phyloP scores from a whole-genome alignment of 176 grass and related monocot genomes.

The Musa beccarii region DNA sequence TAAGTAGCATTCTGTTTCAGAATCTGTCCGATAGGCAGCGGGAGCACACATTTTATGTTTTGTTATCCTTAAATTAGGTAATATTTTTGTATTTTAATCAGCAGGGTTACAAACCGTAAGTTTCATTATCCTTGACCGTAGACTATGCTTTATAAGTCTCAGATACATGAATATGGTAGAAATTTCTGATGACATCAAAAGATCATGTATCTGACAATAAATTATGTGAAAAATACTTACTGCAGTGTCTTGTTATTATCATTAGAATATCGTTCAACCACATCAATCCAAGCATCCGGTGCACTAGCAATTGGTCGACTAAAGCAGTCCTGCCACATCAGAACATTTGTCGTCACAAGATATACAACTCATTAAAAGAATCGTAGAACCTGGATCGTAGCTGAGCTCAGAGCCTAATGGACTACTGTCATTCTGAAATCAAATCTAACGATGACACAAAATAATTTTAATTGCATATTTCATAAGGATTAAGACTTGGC shows the following conservation, averaged over 20 bases:
- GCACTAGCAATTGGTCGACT: conserved; percentile 66
- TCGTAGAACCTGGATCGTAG: not conserved
- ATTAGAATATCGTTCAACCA: conserved; percentile 62
- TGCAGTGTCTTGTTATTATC: conserved; percentile 69
- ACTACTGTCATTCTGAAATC: not conserved
- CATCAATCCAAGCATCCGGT: conserved; percentile 79
- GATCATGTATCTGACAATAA: not conserved
- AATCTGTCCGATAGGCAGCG: not conserved
- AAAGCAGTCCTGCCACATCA: conserved; percentile 59
- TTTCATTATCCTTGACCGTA: not conserved
- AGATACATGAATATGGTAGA: not conserved
- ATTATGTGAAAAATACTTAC: conserved; percentile 25
- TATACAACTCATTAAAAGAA: not conserved
- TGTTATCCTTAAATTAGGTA: not conserved
- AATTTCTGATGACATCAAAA: not conserved
- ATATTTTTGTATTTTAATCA: not conserved
- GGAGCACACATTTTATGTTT: not conserved
- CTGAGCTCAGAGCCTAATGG: not conserved
- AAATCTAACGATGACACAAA: not conserved
- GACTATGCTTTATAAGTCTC: not conserved
- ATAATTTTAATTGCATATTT: not conserved
- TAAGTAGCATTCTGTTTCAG: not conserved
- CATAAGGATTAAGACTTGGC: not conserved
- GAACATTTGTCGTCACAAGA: not conserved
- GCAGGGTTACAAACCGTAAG: not conserved